Conservation (phyloP, 148 eudicot genomes). For the Chenopodium quinoa region DNA sequence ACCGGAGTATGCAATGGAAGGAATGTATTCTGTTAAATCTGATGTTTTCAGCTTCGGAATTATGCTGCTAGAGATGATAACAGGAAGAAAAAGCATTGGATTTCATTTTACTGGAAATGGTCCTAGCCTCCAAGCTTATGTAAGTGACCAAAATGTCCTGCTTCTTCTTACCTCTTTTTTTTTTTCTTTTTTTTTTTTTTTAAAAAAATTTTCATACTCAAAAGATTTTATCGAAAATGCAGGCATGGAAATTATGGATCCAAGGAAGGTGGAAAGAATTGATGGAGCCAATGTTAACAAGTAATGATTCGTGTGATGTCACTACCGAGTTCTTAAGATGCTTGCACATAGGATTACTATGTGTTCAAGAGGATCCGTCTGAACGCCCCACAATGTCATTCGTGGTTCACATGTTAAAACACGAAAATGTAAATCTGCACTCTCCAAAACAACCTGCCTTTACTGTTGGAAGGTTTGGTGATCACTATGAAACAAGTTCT, state of each 20-base stretch:
- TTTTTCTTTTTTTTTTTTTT: too few species aligned
- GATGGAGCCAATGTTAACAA: conserved; percentile 27
- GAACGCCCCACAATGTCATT: conserved; percentile 38
- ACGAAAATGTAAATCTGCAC: conserved; percentile 22
- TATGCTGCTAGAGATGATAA: conserved; percentile 34
- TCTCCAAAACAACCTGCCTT: conserved; percentile 36
- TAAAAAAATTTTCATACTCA: neutral
- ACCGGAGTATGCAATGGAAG: conserved; percentile 44
- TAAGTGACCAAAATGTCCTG: conserved; percentile 7
- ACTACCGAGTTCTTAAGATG: conserved; percentile 29
- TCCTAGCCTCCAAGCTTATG: conserved; percentile 33
- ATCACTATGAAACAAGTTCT: conserved; percentile 23
- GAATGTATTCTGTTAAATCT: conserved; percentile 37
- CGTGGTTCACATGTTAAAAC: conserved; percentile 34
- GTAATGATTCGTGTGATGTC: neutral
- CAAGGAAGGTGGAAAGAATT: conserved; percentile 28
- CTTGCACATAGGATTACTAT: conserved; percentile 40
- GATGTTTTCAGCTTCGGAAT: conserved; percentile 48
- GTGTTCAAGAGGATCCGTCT: conserved; percentile 40
- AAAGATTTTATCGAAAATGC: neutral
- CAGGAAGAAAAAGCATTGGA: conserved; percentile 33
- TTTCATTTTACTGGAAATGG: conserved; percentile 11
- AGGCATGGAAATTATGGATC: conserved; percentile 44
- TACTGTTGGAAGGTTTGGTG: conserved; percentile 16
- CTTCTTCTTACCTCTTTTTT: neutral